Conservation (phyloP, 2,329 filamentous ascomycete species). For the Ceratocystis diversiconidia region DNA sequence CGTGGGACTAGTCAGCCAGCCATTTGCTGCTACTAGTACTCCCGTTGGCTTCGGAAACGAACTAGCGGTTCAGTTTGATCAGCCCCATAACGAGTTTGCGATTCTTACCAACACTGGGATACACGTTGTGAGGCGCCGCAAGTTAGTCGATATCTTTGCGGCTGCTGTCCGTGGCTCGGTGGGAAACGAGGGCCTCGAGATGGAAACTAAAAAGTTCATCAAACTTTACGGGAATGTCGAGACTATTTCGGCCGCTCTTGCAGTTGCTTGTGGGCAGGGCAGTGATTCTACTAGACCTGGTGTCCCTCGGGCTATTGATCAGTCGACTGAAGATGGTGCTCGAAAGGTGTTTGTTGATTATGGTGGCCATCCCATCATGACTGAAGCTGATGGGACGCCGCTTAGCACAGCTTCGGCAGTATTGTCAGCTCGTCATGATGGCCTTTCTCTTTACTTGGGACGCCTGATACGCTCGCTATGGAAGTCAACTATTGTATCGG, state of each 20-base stretch:
- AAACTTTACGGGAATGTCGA: slow-evolving; percentile 76
- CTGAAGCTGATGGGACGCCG: slow-evolving; percentile 58
- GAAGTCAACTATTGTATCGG: slow-evolving; percentile 60
- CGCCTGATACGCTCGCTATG: slow-evolving; percentile 81
- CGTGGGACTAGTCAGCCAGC: slow-evolving; percentile 59
- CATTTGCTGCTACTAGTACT: slow-evolving; percentile 53
- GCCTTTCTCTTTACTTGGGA: slow-evolving; percentile 73
- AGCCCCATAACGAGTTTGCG: slow-evolving; percentile 67
- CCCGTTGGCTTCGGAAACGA: slow-evolving; percentile 86
- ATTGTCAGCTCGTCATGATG: slow-evolving; percentile 79
- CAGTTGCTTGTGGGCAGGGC: slow-evolving; percentile 88
- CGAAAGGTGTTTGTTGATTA: slow-evolving; percentile 82
- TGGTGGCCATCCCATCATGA: slow-evolving; percentile 72
- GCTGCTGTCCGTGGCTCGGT: slow-evolving; percentile 58
- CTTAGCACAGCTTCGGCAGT: slow-evolving; percentile 68
- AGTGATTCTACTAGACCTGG: slow-evolving; percentile 53
- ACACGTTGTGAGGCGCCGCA: slow-evolving; percentile 67
- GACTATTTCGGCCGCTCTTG: slow-evolving; percentile 77
- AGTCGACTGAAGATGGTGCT: slow-evolving; percentile 71
- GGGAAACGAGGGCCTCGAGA: slow-evolving; percentile 67
- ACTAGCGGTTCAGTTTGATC: slow-evolving; percentile 87
- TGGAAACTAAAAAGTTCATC: slow-evolving; percentile 70
- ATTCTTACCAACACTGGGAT: slow-evolving; percentile 84
- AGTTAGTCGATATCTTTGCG: slow-evolving; percentile 86
- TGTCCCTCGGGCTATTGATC: slow-evolving; percentile 65